Base-by-base conservation (phyloP, 1,284 basidiomycete genomes). In the Irpex sp. region DNA sequence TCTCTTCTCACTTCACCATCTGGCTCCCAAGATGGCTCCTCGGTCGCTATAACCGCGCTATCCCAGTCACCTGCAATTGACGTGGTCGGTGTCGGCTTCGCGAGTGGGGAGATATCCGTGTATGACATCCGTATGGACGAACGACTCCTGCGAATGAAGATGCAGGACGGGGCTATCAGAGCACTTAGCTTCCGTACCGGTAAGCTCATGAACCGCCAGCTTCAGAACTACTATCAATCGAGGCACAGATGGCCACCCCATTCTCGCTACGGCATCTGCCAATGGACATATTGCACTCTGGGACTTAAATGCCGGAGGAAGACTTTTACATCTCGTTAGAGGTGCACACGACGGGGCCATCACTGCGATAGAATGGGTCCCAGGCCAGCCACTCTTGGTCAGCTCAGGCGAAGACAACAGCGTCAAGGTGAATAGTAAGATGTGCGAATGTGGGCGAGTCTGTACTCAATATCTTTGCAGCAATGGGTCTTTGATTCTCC, bases 401-500 rank as follows among this genome's bases (percentile, higher is more conserved):
- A 94, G 88, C 56, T 93, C 92, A 0, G 92, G 94, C 19, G 92
- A 91, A 67, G 96, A 98, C 75, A 98, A 98, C 72, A 94, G 93
- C 71, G 85, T 98, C 64, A 97, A 97, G 82, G 93, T 95, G 31
- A 34, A 6, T 34, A 34, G 31, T 34, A 34, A 34, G 31, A 34
- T 34, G 31, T 34, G 31, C 31, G 31, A 34, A 34, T 34, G 31
- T 34, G 31, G 31, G 31, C 31, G 31, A 34, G 31, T 34, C 31
- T 34, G 31, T 34, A 34, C 52, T 19, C 19, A 54, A 8, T 5
- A 51, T 3, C 17, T 67, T 37, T 58, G 13, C 70, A 96, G 94
- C 96, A 99, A 93, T 99, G 97, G 97, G 78, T 97, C 56, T 97
- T 98, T 70, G 97, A 99, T 73, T 92, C 94, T 0, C 93, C 94